phyloP scores from a whole-genome alignment of 2,329 filamentous ascomycete genomes.

The Beauveria varroae region DNA sequence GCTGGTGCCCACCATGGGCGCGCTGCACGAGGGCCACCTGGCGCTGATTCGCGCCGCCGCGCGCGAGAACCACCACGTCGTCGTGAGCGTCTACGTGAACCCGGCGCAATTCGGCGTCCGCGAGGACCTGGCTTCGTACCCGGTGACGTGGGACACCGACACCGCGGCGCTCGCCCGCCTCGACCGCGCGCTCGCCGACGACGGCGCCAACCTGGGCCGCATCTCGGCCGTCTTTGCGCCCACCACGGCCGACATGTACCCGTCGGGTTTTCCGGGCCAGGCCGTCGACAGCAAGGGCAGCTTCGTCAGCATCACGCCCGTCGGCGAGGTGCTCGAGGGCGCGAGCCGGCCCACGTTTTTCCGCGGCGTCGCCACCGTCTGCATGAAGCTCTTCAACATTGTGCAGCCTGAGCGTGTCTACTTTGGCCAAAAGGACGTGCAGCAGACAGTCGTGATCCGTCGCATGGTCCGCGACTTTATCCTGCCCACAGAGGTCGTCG shows the following conservation, averaged over 20 bases:
- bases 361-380: constrained; percentile 89
- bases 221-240: constrained; percentile 84
- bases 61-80: constrained; percentile 73
- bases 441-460: constrained; percentile 87
- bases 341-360: constrained; percentile 88
- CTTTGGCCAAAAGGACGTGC: constrained; percentile 96
- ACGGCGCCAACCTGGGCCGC: constrained; percentile 53
- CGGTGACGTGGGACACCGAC: constrained; percentile 80
- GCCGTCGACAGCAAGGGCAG: constrained; percentile 70
- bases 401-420: constrained; percentile 63
- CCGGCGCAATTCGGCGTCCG: constrained; percentile 88
- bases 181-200: constrained; percentile 63
- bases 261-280: constrained; percentile 65
- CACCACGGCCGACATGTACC: constrained; percentile 78
- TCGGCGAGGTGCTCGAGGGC: constrained; percentile 76
- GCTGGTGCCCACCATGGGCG: constrained; percentile 95
- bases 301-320: constrained; percentile 85
- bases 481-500: constrained; percentile 64
- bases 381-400: constrained; percentile 63
- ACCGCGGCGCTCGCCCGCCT: constrained; percentile 57
- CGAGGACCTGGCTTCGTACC: constrained; percentile 85
- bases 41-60: constrained; percentile 80
- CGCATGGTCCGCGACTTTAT: constrained; percentile 85
- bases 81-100: constrained; percentile 93
- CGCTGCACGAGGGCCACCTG: constrained; percentile 86